These are phyloP conservation scores for Pseudotsuga menziesii DNA, from an alignment of 75 land plant species.

Conservation along the genomic window DNA sequence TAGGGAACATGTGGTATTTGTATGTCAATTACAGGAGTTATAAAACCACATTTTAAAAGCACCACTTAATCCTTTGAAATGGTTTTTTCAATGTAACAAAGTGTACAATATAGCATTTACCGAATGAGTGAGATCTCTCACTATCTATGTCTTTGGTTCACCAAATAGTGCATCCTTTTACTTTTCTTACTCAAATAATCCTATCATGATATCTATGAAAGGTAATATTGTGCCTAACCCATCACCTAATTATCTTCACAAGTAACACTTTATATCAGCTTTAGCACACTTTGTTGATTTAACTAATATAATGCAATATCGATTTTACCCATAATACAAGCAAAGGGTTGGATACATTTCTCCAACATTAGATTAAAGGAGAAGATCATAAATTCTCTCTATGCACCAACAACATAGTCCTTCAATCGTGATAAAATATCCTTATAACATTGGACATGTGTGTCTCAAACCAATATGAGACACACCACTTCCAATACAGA, in stretches of 20 bases:
- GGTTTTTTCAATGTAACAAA: too few relatives aligned
- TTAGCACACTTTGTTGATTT: slow-evolving; percentile 18
- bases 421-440: too few relatives aligned
- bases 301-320: slow-evolving; percentile 26
- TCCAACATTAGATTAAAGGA: slow-evolving; percentile 16
- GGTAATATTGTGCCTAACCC: slow-evolving; percentile 22
- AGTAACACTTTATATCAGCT: slow-evolving; percentile 12
- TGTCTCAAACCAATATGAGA: too few relatives aligned
- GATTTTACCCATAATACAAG: slow-evolving; percentile 20
- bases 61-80: too few relatives aligned
- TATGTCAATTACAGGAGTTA: too few relatives aligned
- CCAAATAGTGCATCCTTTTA: slow-evolving; percentile 13
- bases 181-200: slow-evolving; percentile 17
- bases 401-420: slow-evolving; percentile 23
- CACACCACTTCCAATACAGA: too few relatives aligned
- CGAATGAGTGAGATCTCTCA: too few relatives aligned
- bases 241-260: slow-evolving; percentile 16
- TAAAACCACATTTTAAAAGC: too few relatives aligned
- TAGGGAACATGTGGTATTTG: too few relatives aligned
- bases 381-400: slow-evolving; percentile 16
- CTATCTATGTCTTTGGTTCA: too few relatives aligned
- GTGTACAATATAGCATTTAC: too few relatives aligned
- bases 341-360: slow-evolving; percentile 7
- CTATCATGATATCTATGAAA: slow-evolving; percentile 21
- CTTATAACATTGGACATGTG: too few relatives aligned